Percentiles rank a stretch among this genome's conserved stretches.
Conservation (phyloP, 2,329 filamentous ascomycete species). For the Nemania sp. region DNA sequence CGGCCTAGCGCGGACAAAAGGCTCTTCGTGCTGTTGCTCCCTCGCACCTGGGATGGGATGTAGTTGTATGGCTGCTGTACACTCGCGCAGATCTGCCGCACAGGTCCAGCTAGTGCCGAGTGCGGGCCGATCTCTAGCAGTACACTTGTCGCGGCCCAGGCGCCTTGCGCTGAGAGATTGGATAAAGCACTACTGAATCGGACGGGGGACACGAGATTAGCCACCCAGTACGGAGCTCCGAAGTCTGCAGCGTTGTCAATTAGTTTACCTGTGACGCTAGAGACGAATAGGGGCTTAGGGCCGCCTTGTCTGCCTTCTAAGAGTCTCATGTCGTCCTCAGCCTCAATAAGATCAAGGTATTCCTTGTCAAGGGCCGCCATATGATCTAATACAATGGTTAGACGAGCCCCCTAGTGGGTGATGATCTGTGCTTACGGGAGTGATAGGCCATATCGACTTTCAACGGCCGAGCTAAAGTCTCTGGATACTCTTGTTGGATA, state of each 20-base stretch:
- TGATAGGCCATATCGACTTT: no score
- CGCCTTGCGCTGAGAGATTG: constrained; percentile 12
- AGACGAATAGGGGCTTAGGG: constrained; percentile 36
- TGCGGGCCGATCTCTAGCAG: constrained; percentile 46
- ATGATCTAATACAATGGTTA: no score
- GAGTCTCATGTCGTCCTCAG: no score
- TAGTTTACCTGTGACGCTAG: constrained; percentile 50
- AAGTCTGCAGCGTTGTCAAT: constrained; percentile 39
- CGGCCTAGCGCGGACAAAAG: constrained; percentile 39
- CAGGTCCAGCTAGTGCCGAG: constrained; percentile 41
- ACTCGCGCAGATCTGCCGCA: constrained; percentile 38
- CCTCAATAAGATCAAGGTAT: no score
- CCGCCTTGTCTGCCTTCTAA: no score
- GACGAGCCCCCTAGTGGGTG: no score
- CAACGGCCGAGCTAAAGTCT: no score
- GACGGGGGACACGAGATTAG: constrained; percentile 49
- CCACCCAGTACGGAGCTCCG: constrained; percentile 43
- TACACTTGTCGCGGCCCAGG: background rate
- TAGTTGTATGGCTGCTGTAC: no score
- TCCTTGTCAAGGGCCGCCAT: no score
- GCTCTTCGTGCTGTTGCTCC: background rate
- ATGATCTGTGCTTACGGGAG: no score
- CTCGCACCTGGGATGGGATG: background rate
- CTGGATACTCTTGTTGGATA: no score
- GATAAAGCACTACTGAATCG: constrained; percentile 43